Evolutionary conservation across 116 monocot species (phyloP).

Genomic region (Iris pallida): DNA sequence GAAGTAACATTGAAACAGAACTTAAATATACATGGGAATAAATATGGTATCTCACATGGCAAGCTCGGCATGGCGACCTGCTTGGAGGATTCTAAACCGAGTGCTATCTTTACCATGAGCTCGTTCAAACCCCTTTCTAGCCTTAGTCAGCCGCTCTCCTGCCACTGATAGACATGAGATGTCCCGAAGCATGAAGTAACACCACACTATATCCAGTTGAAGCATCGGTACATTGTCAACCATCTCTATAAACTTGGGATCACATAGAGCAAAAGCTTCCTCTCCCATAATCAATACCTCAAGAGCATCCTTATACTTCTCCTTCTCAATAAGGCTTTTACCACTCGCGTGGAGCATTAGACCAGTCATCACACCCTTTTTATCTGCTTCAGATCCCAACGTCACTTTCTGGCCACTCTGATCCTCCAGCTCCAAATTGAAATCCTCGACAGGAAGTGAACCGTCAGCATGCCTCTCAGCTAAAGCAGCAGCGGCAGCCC

Average conservation of each 20-base stretch:
- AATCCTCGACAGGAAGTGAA: constrained; percentile 74
- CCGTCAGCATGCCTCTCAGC: constrained; percentile 67
- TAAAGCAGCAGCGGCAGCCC: constrained; percentile 71
- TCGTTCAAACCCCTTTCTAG: constrained; percentile 78
- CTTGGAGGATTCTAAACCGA: constrained; percentile 76
- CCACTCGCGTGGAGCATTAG: constrained; percentile 86
- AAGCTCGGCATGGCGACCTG: constrained; percentile 68
- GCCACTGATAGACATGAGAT: constrained; percentile 81
- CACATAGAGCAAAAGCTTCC: constrained; percentile 92
- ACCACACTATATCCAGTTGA: constrained; percentile 95
- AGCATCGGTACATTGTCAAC: constrained; percentile 94
- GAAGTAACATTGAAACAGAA: background rate
- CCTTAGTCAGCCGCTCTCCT: constrained; percentile 64
- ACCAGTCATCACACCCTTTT: constrained; percentile 84
- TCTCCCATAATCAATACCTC: constrained; percentile 87
- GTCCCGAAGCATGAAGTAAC: constrained; percentile 91
- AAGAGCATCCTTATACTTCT: constrained; percentile 74
- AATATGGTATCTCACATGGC: constrained; percentile 59
- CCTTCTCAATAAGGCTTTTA: constrained; percentile 63
- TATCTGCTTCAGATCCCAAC: constrained; percentile 73
- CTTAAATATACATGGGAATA: background rate
- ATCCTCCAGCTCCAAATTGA: constrained; percentile 89
- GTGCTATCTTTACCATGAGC: constrained; percentile 84
- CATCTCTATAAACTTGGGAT: constrained; percentile 69
- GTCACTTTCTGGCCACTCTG: constrained; percentile 78